Percentiles rank a stretch among this genome's conserved stretches.
Evolutionary conservation across 1,284 basidiomycete species (phyloP).

Genomic region (Heterobasidion occidentale): DNA sequence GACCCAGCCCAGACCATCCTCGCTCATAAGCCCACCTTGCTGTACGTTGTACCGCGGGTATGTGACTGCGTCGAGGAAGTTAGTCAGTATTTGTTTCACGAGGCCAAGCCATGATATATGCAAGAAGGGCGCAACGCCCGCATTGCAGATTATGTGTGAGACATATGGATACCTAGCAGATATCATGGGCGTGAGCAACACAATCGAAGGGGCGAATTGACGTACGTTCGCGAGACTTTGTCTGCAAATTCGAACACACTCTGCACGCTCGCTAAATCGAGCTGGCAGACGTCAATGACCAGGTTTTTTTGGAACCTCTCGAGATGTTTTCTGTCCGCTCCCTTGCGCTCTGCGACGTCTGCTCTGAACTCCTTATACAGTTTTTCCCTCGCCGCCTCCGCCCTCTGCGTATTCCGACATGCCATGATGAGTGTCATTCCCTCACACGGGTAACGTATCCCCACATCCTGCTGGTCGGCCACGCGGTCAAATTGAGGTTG

Average conservation of each 20-base stretch:
- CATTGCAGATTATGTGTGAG: slow-evolving; percentile 79
- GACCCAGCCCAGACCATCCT: slow-evolving; percentile 70
- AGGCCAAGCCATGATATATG: slow-evolving; percentile 47
- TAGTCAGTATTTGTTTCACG: slow-evolving; percentile 42
- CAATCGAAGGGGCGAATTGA: slow-evolving; percentile 7
- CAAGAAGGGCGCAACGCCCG: slow-evolving; percentile 65
- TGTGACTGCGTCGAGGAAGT: slow-evolving; percentile 44
- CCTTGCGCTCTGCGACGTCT: slow-evolving; percentile 31
- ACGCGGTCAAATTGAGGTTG: slow-evolving; percentile 27
- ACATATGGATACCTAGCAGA: slow-evolving; percentile 68
- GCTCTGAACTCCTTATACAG: slow-evolving; percentile 50
- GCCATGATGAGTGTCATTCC: slow-evolving; percentile 78
- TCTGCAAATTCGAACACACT: slow-evolving; percentile 62
- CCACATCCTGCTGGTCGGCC: slow-evolving; percentile 5
- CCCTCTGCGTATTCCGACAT: slow-evolving; percentile 64
- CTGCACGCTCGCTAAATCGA: slow-evolving; percentile 61
- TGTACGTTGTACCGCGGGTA: slow-evolving; percentile 60
- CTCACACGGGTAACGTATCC: slow-evolving; percentile 27
- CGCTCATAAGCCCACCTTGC: slow-evolving; percentile 48
- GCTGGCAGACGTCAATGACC: slow-evolving; percentile 48
- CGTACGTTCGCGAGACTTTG: slow-evolving; percentile 48
- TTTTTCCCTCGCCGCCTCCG: slow-evolving; percentile 49
- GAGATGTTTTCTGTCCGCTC: slow-evolving; percentile 34
- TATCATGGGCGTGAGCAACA: not conserved
- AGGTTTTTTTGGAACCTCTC: slow-evolving; percentile 55